phyloP scores from a whole-genome alignment of 2,329 filamentous ascomycete genomes.

The Hymenoscyphus occultus region DNA sequence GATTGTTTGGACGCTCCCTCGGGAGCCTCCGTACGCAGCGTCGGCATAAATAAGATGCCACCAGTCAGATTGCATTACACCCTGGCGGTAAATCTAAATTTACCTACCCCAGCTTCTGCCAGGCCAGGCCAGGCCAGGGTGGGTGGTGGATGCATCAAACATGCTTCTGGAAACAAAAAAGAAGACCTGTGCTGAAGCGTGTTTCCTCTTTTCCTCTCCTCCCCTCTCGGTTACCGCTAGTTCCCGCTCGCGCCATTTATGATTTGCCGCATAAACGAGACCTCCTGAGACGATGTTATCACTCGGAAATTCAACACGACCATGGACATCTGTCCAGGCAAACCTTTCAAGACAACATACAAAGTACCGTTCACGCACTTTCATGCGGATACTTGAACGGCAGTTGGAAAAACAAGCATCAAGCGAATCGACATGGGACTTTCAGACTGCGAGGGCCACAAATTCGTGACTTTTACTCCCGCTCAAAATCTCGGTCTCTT shows the following conservation, averaged over 20 bases:
- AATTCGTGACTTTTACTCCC: not conserved
- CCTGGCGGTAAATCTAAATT: not conserved
- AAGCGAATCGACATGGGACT: not conserved
- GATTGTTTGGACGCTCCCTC: not conserved
- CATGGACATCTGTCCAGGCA: not conserved
- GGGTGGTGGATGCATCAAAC: not conserved
- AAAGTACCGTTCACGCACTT: not conserved
- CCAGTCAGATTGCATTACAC: not conserved
- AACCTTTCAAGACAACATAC: not conserved
- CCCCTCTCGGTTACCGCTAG: conserved; percentile 1
- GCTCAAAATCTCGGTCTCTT: conserved; percentile 2
- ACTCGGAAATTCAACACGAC: not conserved
- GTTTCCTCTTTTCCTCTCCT: not conserved
- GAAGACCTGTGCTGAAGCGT: conserved; percentile 1
- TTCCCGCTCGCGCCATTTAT: not conserved
- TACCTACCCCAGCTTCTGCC: not conserved
- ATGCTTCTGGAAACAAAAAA: conserved; percentile 1
- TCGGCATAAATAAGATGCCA: not conserved
- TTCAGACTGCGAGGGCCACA: not conserved
- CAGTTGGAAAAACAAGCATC: not conserved
- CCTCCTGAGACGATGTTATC: not conserved
- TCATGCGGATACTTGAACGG: not conserved
- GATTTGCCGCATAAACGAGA: not conserved
- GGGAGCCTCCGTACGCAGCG: not conserved
- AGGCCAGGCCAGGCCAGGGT: not conserved